Evolutionary conservation across 345 rosid genomes (phyloP).

Genomic region (Draba incana): DNA sequence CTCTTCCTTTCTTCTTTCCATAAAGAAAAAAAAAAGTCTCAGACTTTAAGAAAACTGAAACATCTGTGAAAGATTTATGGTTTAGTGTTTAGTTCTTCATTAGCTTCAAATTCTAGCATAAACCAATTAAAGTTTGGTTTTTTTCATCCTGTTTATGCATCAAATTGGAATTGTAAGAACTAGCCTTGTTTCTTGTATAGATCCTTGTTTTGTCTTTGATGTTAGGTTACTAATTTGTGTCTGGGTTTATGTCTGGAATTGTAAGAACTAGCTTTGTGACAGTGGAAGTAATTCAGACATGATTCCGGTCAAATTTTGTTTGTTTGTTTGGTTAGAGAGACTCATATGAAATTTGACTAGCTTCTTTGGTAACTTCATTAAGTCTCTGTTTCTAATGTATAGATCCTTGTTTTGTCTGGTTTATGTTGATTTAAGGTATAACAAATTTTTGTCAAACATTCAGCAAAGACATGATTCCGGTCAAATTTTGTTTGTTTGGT

Average conservation of each 20-base stretch:
- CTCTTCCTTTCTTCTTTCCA: neutral
- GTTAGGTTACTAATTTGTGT: too few species aligned
- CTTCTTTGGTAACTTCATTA: neutral
- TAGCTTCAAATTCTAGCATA: neutral
- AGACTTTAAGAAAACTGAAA: too few species aligned
- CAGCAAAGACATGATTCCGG: too few species aligned
- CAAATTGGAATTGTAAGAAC: too few species aligned
- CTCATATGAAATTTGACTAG: neutral
- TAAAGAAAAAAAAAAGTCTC: too few species aligned
- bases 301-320: neutral
- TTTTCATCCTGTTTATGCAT: neutral
- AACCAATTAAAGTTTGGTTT: neutral
- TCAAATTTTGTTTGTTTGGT: too few species aligned
- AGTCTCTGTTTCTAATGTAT: neutral
- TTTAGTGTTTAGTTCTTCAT: neutral
- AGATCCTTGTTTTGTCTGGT: neutral
- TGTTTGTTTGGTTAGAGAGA: constrained; percentile 2
- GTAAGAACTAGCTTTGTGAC: neutral
- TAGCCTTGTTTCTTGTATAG: too few species aligned
- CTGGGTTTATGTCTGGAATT: too few species aligned
- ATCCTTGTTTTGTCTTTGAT: too few species aligned
- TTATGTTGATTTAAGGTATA: neutral
- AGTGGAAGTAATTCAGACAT: neutral
- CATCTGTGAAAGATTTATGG: neutral
- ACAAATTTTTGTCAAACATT: neutral